Evolutionary conservation across 108 stramenopile species (phyloP).

Genomic region (Mediolabrus comicus): DNA sequence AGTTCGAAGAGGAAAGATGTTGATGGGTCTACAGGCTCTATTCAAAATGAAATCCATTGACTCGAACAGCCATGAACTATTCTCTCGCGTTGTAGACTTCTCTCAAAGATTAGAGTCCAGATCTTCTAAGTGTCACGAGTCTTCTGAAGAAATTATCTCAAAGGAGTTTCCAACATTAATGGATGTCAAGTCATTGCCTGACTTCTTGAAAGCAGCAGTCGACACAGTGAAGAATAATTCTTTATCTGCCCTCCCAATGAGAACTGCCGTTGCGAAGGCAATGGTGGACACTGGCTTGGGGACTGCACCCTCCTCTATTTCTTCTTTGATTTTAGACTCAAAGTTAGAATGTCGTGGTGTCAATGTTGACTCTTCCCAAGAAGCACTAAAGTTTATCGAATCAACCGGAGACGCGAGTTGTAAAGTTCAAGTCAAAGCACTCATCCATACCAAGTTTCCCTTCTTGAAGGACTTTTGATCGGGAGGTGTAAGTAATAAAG

Average conservation of each 20-base stretch:
- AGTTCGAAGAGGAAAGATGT: slow-evolving; percentile 82
- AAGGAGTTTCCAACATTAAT: slow-evolving; percentile 55
- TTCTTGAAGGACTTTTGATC: slow-evolving; percentile 30
- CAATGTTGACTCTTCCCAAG: slow-evolving; percentile 49
- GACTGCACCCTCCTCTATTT: slow-evolving; percentile 31
- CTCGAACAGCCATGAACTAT: slow-evolving; percentile 41
- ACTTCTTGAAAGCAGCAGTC: slow-evolving; percentile 51
- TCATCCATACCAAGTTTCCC: slow-evolving; percentile 24
- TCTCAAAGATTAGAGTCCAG: slow-evolving; percentile 29
- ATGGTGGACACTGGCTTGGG: slow-evolving; percentile 48
- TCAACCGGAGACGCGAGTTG: background rate
- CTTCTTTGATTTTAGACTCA: slow-evolving; percentile 53
- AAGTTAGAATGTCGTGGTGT: slow-evolving; percentile 53
- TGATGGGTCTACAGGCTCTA: slow-evolving; percentile 71
- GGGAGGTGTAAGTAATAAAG: background rate
- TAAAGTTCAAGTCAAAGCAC: slow-evolving; percentile 15
- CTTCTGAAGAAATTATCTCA: slow-evolving; percentile 50
- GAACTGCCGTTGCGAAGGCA: slow-evolving; percentile 66
- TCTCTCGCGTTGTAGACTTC: slow-evolving; percentile 73
- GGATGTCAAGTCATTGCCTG: slow-evolving; percentile 40
- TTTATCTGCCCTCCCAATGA: slow-evolving; percentile 42
- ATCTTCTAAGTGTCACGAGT: slow-evolving; percentile 20
- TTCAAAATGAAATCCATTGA: slow-evolving; percentile 58
- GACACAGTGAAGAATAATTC: slow-evolving; percentile 37
- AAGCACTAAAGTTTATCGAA: slow-evolving; percentile 48